phyloP scores from a whole-genome alignment of 306 rosid species.

The Castanopsis chinensis region DNA sequence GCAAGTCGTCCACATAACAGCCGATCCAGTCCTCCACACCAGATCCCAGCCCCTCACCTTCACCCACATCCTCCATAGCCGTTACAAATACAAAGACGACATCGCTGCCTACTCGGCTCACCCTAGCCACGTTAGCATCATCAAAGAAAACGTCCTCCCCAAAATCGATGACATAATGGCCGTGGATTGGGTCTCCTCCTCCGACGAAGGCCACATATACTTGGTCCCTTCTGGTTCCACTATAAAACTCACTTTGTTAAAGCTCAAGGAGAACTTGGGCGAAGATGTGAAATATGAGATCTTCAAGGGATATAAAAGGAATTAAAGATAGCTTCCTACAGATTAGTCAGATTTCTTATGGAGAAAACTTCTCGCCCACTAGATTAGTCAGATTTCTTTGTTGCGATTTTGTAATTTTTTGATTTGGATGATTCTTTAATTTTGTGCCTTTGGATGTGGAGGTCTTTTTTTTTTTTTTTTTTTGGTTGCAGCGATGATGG shows the following conservation, averaged over 20 bases:
- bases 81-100: conserved; percentile 63
- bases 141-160: conserved; percentile 60
- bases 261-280: conserved; percentile 55
- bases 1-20: conserved; percentile 57
- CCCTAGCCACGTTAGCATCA: conserved; percentile 61
- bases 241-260: conserved; percentile 52
- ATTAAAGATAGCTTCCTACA: conserved; percentile 46
- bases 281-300: conserved; percentile 39
- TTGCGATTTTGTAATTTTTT: too few relatives aligned
- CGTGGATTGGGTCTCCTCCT: conserved; percentile 66
- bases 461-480: too few relatives aligned
- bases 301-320: conserved; percentile 49
- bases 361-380: conserved; percentile 82
- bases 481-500: too few relatives aligned
- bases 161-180: conserved; percentile 82
- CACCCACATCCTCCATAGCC: conserved; percentile 87
- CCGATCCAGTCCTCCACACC: conserved; percentile 59
- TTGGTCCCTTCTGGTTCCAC: conserved; percentile 52
- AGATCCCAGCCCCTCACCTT: conserved; percentile 59
- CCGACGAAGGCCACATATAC: conserved; percentile 12
- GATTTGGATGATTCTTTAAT: too few relatives aligned
- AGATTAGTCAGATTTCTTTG: conserved; percentile 12
- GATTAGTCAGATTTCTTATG: conserved; percentile 49
- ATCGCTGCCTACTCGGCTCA: conserved; percentile 54
- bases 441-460: too few relatives aligned